Conservation (phyloP, 140 eudicot genomes). For the Senecio squalidus region DNA sequence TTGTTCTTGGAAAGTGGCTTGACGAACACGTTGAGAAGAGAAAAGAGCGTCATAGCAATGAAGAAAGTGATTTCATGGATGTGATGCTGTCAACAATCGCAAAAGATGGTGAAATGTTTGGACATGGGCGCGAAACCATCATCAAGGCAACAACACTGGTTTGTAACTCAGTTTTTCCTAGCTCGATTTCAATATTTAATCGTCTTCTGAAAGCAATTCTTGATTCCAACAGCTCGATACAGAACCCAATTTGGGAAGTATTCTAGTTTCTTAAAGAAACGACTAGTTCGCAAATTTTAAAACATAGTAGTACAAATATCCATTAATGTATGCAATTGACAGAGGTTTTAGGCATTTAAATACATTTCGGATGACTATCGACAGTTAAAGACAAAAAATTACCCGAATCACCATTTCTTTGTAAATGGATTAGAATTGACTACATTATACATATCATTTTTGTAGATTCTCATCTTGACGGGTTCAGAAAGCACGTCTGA, state of each 20-base stretch:
- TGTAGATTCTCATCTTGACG: constrained; percentile 52
- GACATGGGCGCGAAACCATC: constrained; percentile 36
- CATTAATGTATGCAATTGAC: no score
- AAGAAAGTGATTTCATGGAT: constrained; percentile 51
- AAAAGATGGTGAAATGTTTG: constrained; percentile 23
- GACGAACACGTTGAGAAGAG: constrained; percentile 40
- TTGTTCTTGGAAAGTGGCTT: constrained; percentile 41
- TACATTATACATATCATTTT: not conserved
- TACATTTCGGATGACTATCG: no score
- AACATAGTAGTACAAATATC: no score
- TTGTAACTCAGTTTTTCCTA: constrained; percentile 4
- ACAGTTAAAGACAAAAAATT: no score
- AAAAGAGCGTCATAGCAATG: not conserved
- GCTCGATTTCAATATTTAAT: not conserved
- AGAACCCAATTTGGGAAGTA: not conserved
- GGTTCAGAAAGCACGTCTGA: constrained; percentile 62
- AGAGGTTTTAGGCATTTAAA: no score
- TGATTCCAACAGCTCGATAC: not conserved
- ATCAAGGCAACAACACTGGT: constrained; percentile 71
- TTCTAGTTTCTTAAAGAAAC: no score
- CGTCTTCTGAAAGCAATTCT: not conserved
- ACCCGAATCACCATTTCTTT: no score
- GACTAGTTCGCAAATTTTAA: no score
- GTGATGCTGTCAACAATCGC: constrained; percentile 46
- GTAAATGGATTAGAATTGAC: no score